Evolutionary conservation across 2,329 filamentous ascomycete genomes (phyloP).

Genomic region (Phaeosphaeria sp.): DNA sequence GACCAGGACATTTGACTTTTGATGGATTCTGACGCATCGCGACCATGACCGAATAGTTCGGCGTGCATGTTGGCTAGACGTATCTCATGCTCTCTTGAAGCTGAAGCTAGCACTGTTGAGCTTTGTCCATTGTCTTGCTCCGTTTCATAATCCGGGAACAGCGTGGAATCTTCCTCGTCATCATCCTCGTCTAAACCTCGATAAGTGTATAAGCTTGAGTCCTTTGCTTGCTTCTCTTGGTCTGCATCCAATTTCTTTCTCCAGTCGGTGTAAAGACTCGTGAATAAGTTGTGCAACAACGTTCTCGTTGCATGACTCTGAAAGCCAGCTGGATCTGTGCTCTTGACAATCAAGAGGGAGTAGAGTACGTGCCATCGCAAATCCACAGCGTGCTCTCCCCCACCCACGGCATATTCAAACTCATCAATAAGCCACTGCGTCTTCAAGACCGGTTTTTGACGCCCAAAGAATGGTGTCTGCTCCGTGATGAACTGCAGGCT

Average conservation of each 20-base stretch:
- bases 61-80: constrained; percentile 42
- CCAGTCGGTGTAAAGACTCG: constrained; percentile 81
- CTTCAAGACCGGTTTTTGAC: constrained; percentile 11
- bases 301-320: constrained; percentile 32
- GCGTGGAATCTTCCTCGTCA: constrained; percentile 74
- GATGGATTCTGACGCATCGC: constrained; percentile 28
- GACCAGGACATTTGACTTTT: constrained; percentile 41
- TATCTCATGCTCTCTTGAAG: constrained; percentile 43
- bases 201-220: constrained; percentile 82
- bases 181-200: constrained; percentile 80
- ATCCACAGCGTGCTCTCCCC: constrained; percentile 32
- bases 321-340: constrained; percentile 26
- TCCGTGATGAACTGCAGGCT: constrained; percentile 33
- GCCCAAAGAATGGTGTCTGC: constrained; percentile 44
- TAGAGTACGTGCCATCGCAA: constrained; percentile 47
- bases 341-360: constrained; percentile 30
- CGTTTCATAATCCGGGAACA: constrained; percentile 81
- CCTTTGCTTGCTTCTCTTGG: constrained; percentile 74
- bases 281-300: constrained; percentile 70
- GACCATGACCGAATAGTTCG: constrained; percentile 35
- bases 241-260: constrained; percentile 77
- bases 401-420: constrained; percentile 26
- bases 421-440: constrained; percentile 23
- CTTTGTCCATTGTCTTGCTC: constrained; percentile 49
- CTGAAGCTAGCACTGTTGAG: constrained; percentile 11